phyloP scores from a whole-genome alignment of 2,329 filamentous ascomycete genomes.

The Sporothrix inflata region DNA sequence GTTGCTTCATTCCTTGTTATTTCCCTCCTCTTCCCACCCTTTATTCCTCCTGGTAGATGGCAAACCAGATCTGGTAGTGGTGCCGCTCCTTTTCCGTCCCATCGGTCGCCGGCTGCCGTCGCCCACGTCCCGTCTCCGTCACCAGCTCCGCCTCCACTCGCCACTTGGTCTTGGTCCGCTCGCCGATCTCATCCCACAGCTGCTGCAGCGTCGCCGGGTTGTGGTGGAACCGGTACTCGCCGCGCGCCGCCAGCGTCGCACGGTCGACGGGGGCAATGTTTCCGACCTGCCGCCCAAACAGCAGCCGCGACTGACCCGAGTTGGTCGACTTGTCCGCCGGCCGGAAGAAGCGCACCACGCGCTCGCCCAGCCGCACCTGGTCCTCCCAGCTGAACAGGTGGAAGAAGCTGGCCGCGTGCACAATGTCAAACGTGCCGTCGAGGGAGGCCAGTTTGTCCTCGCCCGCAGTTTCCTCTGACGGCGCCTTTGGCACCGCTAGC shows the following conservation, averaged over 20 bases:
- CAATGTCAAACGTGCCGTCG: slow-evolving; percentile 38
- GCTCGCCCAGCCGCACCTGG: slow-evolving; percentile 37
- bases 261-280: slow-evolving; percentile 35
- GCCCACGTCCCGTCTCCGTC: not conserved
- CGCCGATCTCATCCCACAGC: slow-evolving; percentile 46
- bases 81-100: not conserved
- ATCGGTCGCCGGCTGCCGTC: not conserved
- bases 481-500: slow-evolving; percentile 31
- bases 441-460: slow-evolving; percentile 33
- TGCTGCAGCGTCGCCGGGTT: slow-evolving; percentile 47
- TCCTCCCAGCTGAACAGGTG: slow-evolving; percentile 41
- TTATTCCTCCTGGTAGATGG: slow-evolving; percentile 16
- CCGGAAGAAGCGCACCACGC: slow-evolving; percentile 38
- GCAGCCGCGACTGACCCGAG: slow-evolving; percentile 30
- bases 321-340: slow-evolving; percentile 24
- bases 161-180: slow-evolving; percentile 38
- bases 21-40: not conserved
- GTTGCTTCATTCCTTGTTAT: not conserved
- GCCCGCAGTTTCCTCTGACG: not conserved
- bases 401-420: slow-evolving; percentile 41
- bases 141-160: slow-evolving; percentile 22
- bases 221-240: slow-evolving; percentile 44
- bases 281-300: slow-evolving; percentile 40
- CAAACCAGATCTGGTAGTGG: slow-evolving; percentile 3
- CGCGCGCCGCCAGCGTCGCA: slow-evolving; percentile 29